A percentile compares a stretch with the other conserved stretches of the same genome.
phyloP scores from a whole-genome alignment of 2,329 filamentous ascomycete species.

The Aspergillus pseudoviridinutans region DNA sequence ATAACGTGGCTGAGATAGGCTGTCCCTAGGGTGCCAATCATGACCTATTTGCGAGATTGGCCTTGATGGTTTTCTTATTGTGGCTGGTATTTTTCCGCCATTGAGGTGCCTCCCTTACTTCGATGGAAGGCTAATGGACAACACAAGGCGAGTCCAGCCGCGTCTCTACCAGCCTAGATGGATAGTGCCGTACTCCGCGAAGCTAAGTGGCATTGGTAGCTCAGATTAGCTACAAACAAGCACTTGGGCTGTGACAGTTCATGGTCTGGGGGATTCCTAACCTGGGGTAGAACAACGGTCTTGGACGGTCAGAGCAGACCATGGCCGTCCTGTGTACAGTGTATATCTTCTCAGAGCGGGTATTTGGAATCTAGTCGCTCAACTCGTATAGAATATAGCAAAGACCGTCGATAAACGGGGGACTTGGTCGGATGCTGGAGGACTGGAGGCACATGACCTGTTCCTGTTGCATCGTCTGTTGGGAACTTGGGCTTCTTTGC shows the following conservation, averaged over 20 bases:
- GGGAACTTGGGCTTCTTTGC: no score
- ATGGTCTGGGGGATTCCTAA: background rate
- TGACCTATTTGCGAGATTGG: background rate
- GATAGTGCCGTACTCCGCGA: background rate
- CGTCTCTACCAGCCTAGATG: background rate
- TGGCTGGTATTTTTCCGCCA: background rate
- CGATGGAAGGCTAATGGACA: background rate
- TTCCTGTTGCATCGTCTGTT: background rate
- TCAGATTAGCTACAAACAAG: background rate
- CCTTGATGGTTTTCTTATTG: background rate
- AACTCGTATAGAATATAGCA: background rate
- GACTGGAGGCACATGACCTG: background rate
- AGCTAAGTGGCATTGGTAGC: background rate
- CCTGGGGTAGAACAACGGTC: background rate
- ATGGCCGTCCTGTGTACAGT: background rate
- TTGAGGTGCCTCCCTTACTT: background rate
- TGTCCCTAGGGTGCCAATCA: background rate
- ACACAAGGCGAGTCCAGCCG: background rate
- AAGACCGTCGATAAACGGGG: background rate
- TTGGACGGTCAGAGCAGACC: background rate
- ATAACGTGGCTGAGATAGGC: background rate
- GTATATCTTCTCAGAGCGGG: background rate
- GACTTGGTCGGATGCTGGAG: no score
- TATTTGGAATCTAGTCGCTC: background rate
- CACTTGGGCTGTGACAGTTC: background rate